Percentiles rank a stretch among this genome's conserved stretches.
phyloP scores from a whole-genome alignment of 2,329 filamentous ascomycete species.

The Aspergillus awamori region DNA sequence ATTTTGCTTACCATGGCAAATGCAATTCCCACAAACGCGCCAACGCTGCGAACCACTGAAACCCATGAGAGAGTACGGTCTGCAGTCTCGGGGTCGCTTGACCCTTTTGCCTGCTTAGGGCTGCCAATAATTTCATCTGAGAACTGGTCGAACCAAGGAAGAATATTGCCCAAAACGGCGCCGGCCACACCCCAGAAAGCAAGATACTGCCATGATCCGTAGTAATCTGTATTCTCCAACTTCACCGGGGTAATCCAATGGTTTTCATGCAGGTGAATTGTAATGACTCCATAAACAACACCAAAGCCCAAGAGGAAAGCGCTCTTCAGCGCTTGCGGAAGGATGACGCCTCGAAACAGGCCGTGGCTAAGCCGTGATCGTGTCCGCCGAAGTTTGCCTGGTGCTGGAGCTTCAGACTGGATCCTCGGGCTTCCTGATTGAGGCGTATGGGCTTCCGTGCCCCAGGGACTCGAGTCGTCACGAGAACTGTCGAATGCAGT shows the following conservation, averaged over 20 bases:
- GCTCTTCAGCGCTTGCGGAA: slow-evolving; percentile 62
- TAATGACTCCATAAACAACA: slow-evolving; percentile 77
- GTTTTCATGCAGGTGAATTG: slow-evolving; percentile 76
- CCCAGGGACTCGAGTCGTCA: slow-evolving; percentile 74
- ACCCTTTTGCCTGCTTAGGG: slow-evolving; percentile 26
- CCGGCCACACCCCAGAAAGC: slow-evolving; percentile 80
- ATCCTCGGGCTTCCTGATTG: slow-evolving; percentile 47
- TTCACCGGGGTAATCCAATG: slow-evolving; percentile 65
- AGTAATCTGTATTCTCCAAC: slow-evolving; percentile 58
- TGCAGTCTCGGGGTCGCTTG: slow-evolving; percentile 34
- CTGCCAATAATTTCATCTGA: slow-evolving; percentile 61
- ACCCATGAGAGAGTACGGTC: slow-evolving; percentile 63
- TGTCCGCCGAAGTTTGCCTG: slow-evolving; percentile 35
- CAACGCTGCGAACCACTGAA: slow-evolving; percentile 67
- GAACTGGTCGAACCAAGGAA: slow-evolving; percentile 81
- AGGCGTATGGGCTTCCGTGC: slow-evolving; percentile 74
- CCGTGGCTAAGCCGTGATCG: slow-evolving; percentile 43
- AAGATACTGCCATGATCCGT: slow-evolving; percentile 67
- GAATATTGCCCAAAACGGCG: slow-evolving; percentile 72
- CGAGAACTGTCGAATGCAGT: slow-evolving; percentile 58
- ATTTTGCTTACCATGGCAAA: slow-evolving; percentile 74
- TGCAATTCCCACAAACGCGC: slow-evolving; percentile 72
- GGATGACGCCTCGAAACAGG: slow-evolving; percentile 45
- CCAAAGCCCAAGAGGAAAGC: slow-evolving; percentile 76
- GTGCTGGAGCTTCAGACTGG: slow-evolving; percentile 35